phyloP scores from a whole-genome alignment of 1,284 basidiomycete genomes.

The Rhodotorula sp. region DNA sequence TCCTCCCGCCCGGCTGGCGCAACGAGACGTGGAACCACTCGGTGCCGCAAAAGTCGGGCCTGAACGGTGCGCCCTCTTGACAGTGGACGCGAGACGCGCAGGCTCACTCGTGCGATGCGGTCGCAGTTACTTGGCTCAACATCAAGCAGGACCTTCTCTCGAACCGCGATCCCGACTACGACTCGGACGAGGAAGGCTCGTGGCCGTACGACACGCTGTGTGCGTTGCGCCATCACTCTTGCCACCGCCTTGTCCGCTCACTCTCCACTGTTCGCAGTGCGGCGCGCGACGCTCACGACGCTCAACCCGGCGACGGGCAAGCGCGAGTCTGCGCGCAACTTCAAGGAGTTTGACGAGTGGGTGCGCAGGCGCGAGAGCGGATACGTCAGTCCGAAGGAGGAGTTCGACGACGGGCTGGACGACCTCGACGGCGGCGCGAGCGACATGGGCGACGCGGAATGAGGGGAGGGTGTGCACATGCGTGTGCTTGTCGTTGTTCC shows the following conservation, averaged over 20 bases:
- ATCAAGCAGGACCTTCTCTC: slow-evolving; percentile 33
- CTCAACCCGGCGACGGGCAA: slow-evolving; percentile 21
- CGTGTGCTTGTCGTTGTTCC: neutral
- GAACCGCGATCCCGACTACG: slow-evolving; percentile 41
- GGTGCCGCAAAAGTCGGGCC: slow-evolving; percentile 15
- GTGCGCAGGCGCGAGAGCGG: slow-evolving; percentile 2
- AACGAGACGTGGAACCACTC: slow-evolving; percentile 17
- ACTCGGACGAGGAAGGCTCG: slow-evolving; percentile 38
- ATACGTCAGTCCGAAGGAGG: slow-evolving; percentile 5
- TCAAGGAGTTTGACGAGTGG: slow-evolving; percentile 33
- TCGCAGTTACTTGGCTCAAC: slow-evolving; percentile 27
- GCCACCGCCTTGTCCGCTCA: neutral
- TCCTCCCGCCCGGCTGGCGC: slow-evolving; percentile 36
- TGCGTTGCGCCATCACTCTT: neutral
- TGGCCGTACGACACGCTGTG: slow-evolving; percentile 35
- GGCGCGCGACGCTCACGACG: slow-evolving; percentile 18
- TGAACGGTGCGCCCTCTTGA: slow-evolving; percentile 20
- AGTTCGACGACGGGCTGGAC: neutral
- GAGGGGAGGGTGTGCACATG: neutral
- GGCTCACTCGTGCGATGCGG: rapidly evolving
- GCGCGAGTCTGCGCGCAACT: slow-evolving; percentile 2
- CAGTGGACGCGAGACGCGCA: no score
- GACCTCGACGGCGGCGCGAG: neutral
- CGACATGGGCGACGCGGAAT: slow-evolving; percentile 9
- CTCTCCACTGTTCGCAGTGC: slow-evolving; percentile 12